A percentile compares a stretch with the other conserved stretches of the same genome.
Conservation (phyloP, 2,329 filamentous ascomycete species). For the Ramichloridium luteum region DNA sequence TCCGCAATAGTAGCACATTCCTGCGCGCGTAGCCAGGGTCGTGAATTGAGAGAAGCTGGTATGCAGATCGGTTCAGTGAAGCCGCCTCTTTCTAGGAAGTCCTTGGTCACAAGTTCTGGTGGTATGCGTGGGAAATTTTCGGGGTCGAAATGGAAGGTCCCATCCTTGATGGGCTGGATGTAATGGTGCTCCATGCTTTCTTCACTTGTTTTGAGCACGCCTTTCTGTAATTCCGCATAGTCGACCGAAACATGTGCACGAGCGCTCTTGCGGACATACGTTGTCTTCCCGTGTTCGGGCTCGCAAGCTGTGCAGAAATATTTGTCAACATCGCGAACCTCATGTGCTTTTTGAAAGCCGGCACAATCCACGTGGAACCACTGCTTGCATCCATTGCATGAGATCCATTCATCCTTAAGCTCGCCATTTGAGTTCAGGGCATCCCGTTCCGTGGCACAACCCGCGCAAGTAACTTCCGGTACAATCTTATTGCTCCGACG, state of each 20-base stretch:
- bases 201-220: conserved; percentile 51
- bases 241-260: conserved; percentile 54
- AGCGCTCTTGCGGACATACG: conserved; percentile 53
- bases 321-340: conserved; percentile 55
- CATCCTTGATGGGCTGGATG: conserved; percentile 54
- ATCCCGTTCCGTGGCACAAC: conserved; percentile 44
- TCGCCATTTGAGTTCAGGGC: conserved; percentile 36
- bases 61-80: conserved; percentile 57
- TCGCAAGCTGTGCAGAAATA: conserved; percentile 52
- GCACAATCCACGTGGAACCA: conserved; percentile 60
- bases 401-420: conserved; percentile 49
- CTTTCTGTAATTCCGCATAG: conserved; percentile 55
- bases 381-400: conserved; percentile 54
- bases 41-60: conserved; percentile 48
- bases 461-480: conserved; percentile 41
- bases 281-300: conserved; percentile 49
- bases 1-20: conserved; percentile 1
- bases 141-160: conserved; percentile 46
- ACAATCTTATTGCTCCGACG: conserved; percentile 13
- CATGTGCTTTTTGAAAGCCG: conserved; percentile 51
- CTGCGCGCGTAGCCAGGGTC: conserved; percentile 28
- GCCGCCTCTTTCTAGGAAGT: conserved; percentile 50
- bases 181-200: conserved; percentile 56
- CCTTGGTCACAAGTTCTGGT: conserved; percentile 49
- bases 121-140: conserved; percentile 53